These are phyloP conservation scores for Cynanchum wilfordii DNA, from an alignment of 257 asterid species.

Conservation along the genomic window DNA sequence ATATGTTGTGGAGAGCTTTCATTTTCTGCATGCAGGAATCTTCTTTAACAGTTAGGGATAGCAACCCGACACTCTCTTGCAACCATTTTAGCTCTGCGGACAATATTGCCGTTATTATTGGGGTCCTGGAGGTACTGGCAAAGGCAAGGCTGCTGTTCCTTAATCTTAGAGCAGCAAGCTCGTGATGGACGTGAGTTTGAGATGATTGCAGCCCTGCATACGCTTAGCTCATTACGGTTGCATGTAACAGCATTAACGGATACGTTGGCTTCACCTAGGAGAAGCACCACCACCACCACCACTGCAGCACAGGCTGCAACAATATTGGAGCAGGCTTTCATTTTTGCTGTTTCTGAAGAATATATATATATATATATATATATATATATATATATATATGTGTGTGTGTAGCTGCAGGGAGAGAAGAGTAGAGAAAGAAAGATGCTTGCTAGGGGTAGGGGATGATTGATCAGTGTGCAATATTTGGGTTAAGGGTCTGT, in stretches of 20 bases:
- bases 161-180: slow-evolving; percentile 30
- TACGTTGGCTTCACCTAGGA: slow-evolving; percentile 23
- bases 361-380: no score
- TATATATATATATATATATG: no score
- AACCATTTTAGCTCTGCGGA: slow-evolving; percentile 24
- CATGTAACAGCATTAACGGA: slow-evolving; percentile 23
- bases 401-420: neutral
- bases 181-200: slow-evolving; percentile 10
- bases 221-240: slow-evolving; percentile 19
- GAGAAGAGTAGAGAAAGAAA: neutral
- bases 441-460: neutral
- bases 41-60: slow-evolving; percentile 27
- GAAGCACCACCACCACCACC: slow-evolving; percentile 12
- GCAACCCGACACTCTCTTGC: slow-evolving; percentile 25
- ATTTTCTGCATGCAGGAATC: no score
- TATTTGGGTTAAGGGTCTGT: neutral
- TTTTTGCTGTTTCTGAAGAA: slow-evolving; percentile 2
- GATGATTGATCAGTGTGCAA: neutral
- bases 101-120: no score
- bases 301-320: slow-evolving; percentile 10
- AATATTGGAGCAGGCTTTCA: slow-evolving; percentile 24
- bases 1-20: no score
- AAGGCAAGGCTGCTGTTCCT: slow-evolving; percentile 28
- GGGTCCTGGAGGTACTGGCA: slow-evolving; percentile 33
- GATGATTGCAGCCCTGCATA: slow-evolving; percentile 24